Conservation (phyloP, 495 filamentous ascomycete species). For the Talaromyces ruber region DNA sequence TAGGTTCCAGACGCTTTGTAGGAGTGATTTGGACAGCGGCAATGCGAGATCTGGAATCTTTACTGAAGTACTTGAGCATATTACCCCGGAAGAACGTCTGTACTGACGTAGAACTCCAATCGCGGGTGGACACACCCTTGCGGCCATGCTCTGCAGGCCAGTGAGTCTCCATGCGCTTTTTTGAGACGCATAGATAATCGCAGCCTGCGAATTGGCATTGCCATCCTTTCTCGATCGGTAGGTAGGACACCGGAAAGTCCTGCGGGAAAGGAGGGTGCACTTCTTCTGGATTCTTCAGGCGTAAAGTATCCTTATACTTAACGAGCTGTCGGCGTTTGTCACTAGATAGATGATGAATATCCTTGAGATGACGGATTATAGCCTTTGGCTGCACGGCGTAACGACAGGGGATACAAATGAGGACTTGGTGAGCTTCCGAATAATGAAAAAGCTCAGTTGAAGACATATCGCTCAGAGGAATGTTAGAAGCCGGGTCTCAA, state of each 20-base stretch:
- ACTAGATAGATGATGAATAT: constrained; percentile 25
- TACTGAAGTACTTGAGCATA: constrained; percentile 5
- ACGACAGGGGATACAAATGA: constrained; percentile 21
- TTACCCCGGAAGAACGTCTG: constrained; percentile 24
- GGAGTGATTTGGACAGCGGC: neutral
- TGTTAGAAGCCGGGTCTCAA: neutral
- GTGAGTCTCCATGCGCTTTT: constrained; percentile 24
- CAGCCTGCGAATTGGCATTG: constrained; percentile 15
- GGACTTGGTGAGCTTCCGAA: constrained; percentile 12
- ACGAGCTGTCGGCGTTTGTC: constrained; percentile 14
- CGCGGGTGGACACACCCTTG: constrained; percentile 2
- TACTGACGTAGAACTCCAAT: constrained; percentile 12
- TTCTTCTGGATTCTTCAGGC: constrained; percentile 13
- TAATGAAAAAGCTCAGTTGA: constrained; percentile 15
- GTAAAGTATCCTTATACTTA: constrained; percentile 13
- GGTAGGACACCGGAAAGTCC: constrained; percentile 20
- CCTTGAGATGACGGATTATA: constrained; percentile 27
- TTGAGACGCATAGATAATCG: constrained; percentile 16
- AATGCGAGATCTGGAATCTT: neutral
- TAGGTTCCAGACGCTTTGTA: neutral
- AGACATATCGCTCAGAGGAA: neutral
- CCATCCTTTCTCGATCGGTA: constrained; percentile 21
- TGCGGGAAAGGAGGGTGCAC: constrained; percentile 10
- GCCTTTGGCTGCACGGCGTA: constrained; percentile 28
- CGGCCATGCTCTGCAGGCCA: constrained; percentile 15